Evolutionary conservation across 345 rosid species (phyloP), one percentile per base, ranked within the genome.

Genomic region (Gossypium mustelinum): DNA sequence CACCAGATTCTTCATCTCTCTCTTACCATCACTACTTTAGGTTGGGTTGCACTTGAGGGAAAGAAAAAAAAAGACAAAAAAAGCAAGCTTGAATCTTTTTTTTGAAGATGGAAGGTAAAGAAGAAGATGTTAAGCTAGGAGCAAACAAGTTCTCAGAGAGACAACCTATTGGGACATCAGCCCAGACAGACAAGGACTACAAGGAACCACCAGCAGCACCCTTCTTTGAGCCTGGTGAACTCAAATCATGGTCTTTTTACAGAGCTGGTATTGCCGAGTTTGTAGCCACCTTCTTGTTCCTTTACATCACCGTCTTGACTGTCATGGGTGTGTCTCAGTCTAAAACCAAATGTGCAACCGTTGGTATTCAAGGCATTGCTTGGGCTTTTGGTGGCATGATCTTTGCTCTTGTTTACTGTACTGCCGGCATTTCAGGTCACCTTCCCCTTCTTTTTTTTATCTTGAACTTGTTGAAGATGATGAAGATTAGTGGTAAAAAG

Each of bases 361-460:
- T 90, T 2, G 94, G 92, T 50, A 82, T 90, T 65, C 94, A 90
- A 78, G 94, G 94, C 47, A 88, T 89, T 68, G 88, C 94, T 54
- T 88, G 94, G 94, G 89, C 92, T 51, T 90, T 90, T 52, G 94
- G 94, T 59, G 94, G 94, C 77, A 90, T 88, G 92, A 90, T 90
- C 84, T 90, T 90, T 63, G 89, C 90, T 24, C 94, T 89, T 74
- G 94, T 89, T 67, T 89, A 89, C 88, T 87, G 88, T 76, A 90
- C 94, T 73, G 90, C 94, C 20, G 92, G 94, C 58, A 87, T 90
- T 75, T 90, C 94, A 67, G 92, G 94, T 87, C 22, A 73, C 66
- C 20, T 61, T 9, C 55, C 24, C 1, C 34, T 4, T 9, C 5
- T 13, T 34, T 48, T 14, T 51, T n/a, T 34, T 5, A 0, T 34